Evolutionary conservation across 306 rosid genomes (phyloP), one percentile per base, ranked within the genome.

Genomic region (Nissolia schottii): DNA sequence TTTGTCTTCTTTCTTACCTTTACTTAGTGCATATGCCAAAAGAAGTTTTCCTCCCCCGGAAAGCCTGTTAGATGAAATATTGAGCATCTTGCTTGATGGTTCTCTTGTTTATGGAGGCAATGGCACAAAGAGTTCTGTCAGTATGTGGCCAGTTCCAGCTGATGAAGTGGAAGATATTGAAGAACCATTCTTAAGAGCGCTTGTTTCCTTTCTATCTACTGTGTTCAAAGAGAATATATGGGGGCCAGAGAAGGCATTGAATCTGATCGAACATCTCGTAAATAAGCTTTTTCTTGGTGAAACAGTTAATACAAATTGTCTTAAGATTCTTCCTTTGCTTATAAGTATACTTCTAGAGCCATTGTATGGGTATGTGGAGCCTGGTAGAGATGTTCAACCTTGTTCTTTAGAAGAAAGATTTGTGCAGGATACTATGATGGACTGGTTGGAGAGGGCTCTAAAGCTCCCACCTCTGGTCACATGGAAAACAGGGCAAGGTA

Each of bases 101-200:
- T 84, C 98, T 74, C 97, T 94, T 76, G 84, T 87, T 82, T 73
- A 81, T 59, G 89, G 89, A 64, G 82, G 87, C 61, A 78, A 74
- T 75, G 73, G 75, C 61, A 80, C 87, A 48, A 79, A 67, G 69
- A 67, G 71, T 85, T 82, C 84, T 35, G 77, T 91, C 69, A 73
- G 76, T 77, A 27, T 83, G 81, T 83, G 85, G 93, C 87, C 88
- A 77, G 67, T 82, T 77, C 81, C 86, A 55, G 81, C 37, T 73
- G 75, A 79, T 65, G 79, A 83, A 68, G 74, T 85, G 43, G 90
- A 86, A 76, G 80, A 75, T 80, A 91, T 87, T 85, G 81, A 83
- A 82, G 97, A 91, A 81, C 97, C 98, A n/a, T 94, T 91, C 85
- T 79, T 94, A 80, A 91, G 92, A 82, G 98, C 94, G 14, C 89